phyloP scores from a whole-genome alignment of 441 rosid genomes.

The Adansonia madagascariensis region DNA sequence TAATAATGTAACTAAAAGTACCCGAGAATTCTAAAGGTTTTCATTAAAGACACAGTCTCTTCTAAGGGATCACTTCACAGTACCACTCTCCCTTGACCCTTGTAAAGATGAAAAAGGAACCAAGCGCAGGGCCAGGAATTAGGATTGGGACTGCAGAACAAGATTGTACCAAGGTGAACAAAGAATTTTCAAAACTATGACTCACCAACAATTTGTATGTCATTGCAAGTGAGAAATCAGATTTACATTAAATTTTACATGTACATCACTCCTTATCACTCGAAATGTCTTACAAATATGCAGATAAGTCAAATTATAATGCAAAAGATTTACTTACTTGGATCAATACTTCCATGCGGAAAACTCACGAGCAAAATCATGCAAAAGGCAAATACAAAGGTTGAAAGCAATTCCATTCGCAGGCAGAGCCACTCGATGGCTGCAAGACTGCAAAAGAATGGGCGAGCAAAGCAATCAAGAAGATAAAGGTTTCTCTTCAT shows the following conservation, averaged over 20 bases:
- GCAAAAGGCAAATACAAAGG: slow-evolving; percentile 97
- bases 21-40: neutral
- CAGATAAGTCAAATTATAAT: neutral
- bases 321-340: slow-evolving; percentile 66
- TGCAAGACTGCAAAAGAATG: slow-evolving; percentile 96
- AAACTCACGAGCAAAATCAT: slow-evolving; percentile 97
- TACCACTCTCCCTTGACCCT: slow-evolving; percentile 14
- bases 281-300: neutral
- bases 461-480: slow-evolving; percentile 98
- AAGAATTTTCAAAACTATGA: neutral
- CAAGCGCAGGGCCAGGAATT: slow-evolving; percentile 13
- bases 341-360: slow-evolving; percentile 96
- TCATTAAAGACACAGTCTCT: slow-evolving; percentile 14
- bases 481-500: slow-evolving; percentile 97
- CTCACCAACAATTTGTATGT: neutral
- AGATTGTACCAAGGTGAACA: slow-evolving; percentile 9
- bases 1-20: slow-evolving; percentile 3
- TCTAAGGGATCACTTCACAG: neutral
- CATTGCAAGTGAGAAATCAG: slow-evolving; percentile 14
- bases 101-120: slow-evolving; percentile 4
- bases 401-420: slow-evolving; percentile 97
- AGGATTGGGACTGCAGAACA: slow-evolving; percentile 6
- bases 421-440: slow-evolving; percentile 99
- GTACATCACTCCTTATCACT: neutral
- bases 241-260: neutral